phyloP scores from a whole-genome alignment of 1,284 basidiomycete species.

The Ustilago tritici region DNA sequence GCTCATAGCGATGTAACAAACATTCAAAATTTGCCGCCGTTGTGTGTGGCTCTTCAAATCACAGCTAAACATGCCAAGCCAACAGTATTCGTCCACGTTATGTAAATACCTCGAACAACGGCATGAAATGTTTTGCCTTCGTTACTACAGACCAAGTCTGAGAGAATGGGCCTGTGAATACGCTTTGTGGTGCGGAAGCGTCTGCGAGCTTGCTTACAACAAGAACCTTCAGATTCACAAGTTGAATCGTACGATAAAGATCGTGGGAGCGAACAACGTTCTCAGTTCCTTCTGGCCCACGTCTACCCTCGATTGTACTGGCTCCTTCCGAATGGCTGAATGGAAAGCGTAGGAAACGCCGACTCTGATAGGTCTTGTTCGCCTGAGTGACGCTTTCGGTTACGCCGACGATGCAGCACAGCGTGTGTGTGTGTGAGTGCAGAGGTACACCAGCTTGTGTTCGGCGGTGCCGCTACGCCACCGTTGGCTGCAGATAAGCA shows the following conservation, averaged over 20 bases:
- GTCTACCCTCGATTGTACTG: background rate
- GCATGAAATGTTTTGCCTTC: background rate
- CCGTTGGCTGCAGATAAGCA: background rate
- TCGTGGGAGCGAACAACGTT: too few species aligned
- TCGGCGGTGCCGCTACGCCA: background rate
- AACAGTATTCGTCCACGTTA: too few species aligned
- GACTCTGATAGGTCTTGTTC: background rate
- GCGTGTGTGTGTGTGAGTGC: background rate
- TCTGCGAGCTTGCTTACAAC: background rate
- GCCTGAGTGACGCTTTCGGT: background rate
- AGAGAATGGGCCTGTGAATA: background rate
- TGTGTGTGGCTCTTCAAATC: background rate
- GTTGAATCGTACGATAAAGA: background rate
- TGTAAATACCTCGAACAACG: too few species aligned
- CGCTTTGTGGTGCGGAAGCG: background rate
- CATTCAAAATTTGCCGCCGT: background rate
- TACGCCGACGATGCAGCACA: constrained; percentile 1
- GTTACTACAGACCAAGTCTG: background rate
- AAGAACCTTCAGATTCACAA: background rate
- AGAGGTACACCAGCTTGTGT: background rate
- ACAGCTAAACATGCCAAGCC: too few species aligned
- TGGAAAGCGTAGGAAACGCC: background rate
- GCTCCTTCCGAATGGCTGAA: background rate
- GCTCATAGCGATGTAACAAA: background rate
- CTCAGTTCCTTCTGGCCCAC: too few species aligned